Evolutionary conservation across 306 rosid genomes (phyloP), one percentile per base, ranked within the genome.

Genomic region (Hippophae tibetana): DNA sequence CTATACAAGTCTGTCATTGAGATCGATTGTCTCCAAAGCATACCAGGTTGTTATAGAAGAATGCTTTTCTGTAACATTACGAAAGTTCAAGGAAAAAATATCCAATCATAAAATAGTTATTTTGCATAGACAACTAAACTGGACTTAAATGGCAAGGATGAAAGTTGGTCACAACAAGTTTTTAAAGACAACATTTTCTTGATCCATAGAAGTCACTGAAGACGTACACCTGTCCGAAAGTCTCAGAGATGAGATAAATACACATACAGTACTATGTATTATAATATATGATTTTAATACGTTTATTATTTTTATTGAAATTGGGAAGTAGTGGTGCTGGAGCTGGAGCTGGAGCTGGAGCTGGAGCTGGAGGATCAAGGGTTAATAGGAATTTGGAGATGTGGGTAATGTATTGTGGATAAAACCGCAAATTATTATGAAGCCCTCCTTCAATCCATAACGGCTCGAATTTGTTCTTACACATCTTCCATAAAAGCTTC

Each of bases 391-490:
- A 89, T 78, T 86, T 89, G 78, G 84, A 86, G 52, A 84, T 82
- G 74, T 89, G 97, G 77, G 83, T 78, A 41, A 84, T 80, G 43
- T 84, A 89, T 67, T 89, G 95, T 0, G 93, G 97, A 77, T 79
- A 89, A 47, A 72, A 89, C 84, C 84, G 89, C 70, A 89, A 69
- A 74, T 86, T 76, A 54, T 95, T 86, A 75, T 89, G 97, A 82
- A 76, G 86, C 23, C 97, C 97, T 67, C 97, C 97, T 69, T 84
- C 84, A 57, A 89, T 89, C 97, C 97, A 89, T 47, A 89, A 59
- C 5, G 97, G 97, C 76, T 89, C 97, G 54, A 83, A 86, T 71
- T 86, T 89, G 61, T 89, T 95, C 71, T 84, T 89, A 71, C 97
- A 89, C 41, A 89, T 77, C 66, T 89, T 93, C 95, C 97, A 89